Evolutionary conservation across 768 basidiomycete species (phyloP).

Genomic region (Suillus spraguei): DNA sequence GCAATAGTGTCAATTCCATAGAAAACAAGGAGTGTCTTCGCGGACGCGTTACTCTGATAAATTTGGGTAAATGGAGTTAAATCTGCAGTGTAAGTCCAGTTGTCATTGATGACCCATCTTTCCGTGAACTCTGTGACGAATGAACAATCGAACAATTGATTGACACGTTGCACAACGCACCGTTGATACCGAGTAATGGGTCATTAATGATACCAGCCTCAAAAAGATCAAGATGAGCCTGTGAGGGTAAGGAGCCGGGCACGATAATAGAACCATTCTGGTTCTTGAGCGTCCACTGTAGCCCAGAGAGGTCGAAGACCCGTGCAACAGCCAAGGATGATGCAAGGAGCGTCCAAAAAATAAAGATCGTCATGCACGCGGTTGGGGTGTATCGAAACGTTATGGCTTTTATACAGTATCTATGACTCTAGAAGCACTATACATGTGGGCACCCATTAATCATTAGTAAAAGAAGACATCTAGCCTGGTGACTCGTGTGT

Average conservation of each 20-base stretch:
- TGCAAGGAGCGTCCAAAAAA: constrained; percentile 4
- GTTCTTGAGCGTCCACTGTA: constrained; percentile 56
- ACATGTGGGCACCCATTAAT: neutral
- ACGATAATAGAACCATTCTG: constrained; percentile 56
- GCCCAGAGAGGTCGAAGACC: constrained; percentile 45
- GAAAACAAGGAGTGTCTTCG: constrained; percentile 49
- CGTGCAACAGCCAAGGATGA: constrained; percentile 19
- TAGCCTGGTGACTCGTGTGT: too few species aligned
- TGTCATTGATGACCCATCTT: constrained; percentile 57
- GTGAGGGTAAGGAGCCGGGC: constrained; percentile 52
- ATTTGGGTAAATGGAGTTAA: constrained; percentile 43
- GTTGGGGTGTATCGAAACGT: neutral
- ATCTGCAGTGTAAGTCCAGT: constrained; percentile 63
- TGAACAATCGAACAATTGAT: neutral
- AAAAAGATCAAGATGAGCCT: constrained; percentile 55
- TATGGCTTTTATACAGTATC: neutral
- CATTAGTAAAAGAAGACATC: neutral
- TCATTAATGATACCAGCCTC: constrained; percentile 56
- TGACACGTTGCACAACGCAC: constrained; percentile 29
- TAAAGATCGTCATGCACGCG: constrained; percentile 6
- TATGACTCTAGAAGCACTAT: neutral
- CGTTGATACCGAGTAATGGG: constrained; percentile 55
- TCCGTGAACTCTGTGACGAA: constrained; percentile 48
- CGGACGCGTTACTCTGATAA: constrained; percentile 20
- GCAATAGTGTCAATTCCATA: constrained; percentile 61